These are phyloP conservation scores for Globisporangium polare DNA, from an alignment of 352 stramenopile genomes.

Conservation along the genomic window DNA sequence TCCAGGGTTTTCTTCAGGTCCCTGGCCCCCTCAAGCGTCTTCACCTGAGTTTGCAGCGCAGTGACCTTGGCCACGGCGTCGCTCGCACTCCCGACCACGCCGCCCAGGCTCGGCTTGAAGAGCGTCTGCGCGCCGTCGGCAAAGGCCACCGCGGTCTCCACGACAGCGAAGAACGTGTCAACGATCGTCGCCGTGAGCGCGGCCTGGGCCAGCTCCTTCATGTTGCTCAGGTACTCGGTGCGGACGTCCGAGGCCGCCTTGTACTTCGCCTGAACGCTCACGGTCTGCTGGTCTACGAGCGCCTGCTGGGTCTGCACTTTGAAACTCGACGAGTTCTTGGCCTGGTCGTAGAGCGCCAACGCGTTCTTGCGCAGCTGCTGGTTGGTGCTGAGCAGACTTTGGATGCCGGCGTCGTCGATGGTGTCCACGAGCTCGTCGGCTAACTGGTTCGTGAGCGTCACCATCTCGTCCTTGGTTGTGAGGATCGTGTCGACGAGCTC, in stretches of 20 bases:
- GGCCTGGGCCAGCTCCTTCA: not conserved
- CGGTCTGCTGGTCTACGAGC: slow-evolving; percentile 1
- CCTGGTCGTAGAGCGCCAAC: not conserved
- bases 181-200: not conserved
- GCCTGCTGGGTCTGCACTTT: slow-evolving; percentile 5
- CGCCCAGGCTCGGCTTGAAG: not conserved
- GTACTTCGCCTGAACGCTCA: not conserved
- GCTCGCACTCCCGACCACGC: not conserved
- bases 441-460: not conserved
- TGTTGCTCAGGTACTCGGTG: not conserved
- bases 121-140: slow-evolving; percentile 1
- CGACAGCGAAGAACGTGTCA: slow-evolving; percentile 3
- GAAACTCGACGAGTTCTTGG: slow-evolving; percentile 1
- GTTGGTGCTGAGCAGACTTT: not conserved
- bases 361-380: slow-evolving; percentile 1
- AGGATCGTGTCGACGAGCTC: not conserved
- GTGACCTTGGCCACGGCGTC: not conserved
- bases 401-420: not conserved
- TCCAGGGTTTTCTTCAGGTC: not conserved
- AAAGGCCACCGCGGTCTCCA: not conserved
- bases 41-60: not conserved
- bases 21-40: not conserved
- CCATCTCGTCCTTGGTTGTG: not conserved
- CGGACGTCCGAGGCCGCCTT: not conserved
- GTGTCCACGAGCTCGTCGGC: not conserved